Conservation (phyloP, 106 monocot species). For the Posidonia australis region DNA sequence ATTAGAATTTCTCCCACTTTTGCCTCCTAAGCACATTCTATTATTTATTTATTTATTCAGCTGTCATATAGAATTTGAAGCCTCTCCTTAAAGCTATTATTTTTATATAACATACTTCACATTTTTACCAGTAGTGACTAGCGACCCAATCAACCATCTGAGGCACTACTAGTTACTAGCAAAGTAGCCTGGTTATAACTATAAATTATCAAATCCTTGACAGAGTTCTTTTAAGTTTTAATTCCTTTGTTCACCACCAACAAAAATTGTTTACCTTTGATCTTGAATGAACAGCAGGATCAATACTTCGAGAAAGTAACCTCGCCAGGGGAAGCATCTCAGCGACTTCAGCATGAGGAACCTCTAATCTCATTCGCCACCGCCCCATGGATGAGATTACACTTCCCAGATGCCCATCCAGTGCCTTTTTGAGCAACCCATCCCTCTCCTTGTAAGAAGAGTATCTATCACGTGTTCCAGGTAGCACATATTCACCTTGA, state of each 20-base stretch:
- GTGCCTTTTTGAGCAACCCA: constrained; percentile 56
- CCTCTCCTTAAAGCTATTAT: too few species aligned
- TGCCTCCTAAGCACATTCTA: too few species aligned
- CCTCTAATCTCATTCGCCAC: constrained; percentile 94
- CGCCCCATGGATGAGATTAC: constrained; percentile 93
- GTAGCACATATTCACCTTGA: constrained; percentile 98
- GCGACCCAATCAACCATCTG: too few species aligned
- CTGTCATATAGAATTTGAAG: too few species aligned
- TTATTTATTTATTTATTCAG: too few species aligned
- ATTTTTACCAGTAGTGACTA: too few species aligned
- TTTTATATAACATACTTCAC: too few species aligned
- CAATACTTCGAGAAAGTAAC: constrained; percentile 92
- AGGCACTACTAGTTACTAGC: too few species aligned
- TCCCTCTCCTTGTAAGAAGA: constrained; percentile 28
- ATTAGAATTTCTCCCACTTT: too few species aligned
- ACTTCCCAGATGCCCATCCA: constrained; percentile 78
- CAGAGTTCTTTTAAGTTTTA: too few species aligned
- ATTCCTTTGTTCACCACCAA: not conserved
- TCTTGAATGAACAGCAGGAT: constrained; percentile 90
- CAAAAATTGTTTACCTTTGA: constrained; percentile 47
- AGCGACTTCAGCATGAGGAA: constrained; percentile 90
- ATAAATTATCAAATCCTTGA: too few species aligned
- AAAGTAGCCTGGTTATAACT: too few species aligned
- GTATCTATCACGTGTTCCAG: constrained; percentile 85
- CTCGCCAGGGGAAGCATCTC: constrained; percentile 98